These are phyloP conservation scores for Capniomyces stellatus DNA, from an alignment of 371 early-diverging fungal species.

Conservation along the genomic window DNA sequence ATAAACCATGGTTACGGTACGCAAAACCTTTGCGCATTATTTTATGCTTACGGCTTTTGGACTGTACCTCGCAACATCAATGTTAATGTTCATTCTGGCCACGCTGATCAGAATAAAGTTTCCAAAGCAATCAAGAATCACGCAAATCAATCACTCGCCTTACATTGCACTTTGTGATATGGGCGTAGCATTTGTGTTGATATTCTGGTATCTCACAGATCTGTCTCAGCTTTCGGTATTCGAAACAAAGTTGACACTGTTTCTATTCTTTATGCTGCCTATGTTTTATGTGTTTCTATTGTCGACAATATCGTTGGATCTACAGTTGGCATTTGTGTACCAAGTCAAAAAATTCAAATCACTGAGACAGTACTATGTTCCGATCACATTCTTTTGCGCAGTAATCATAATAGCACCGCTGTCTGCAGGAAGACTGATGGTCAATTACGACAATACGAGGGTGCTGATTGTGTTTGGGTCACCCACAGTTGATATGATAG, in stretches of 20 bases:
- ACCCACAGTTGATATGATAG: neutral
- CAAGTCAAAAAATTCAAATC: constrained; percentile 1
- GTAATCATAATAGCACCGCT: neutral
- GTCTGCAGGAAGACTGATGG: neutral
- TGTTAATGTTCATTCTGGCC: neutral
- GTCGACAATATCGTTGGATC: neutral
- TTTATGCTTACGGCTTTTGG: too few relatives aligned
- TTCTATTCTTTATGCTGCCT: neutral
- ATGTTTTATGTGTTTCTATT: neutral
- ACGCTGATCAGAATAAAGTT: neutral
- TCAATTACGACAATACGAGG: too few relatives aligned
- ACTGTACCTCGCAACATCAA: too few relatives aligned
- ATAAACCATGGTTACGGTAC: too few relatives aligned
- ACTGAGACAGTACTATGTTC: constrained; percentile 1
- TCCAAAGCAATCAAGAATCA: constrained; percentile 3
- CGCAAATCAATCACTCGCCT: constrained; percentile 3
- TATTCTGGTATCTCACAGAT: neutral
- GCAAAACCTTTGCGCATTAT: too few relatives aligned
- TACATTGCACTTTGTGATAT: constrained; percentile 4
- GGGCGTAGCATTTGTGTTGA: neutral
- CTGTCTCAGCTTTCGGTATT: neutral
- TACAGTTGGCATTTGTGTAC: constrained; percentile 1
- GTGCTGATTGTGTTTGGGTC: neutral
- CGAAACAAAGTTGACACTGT: neutral
- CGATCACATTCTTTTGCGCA: neutral